Evolutionary conservation across 129 eudicot genomes (phyloP).

Genomic region (Pulicaria dysenterica): DNA sequence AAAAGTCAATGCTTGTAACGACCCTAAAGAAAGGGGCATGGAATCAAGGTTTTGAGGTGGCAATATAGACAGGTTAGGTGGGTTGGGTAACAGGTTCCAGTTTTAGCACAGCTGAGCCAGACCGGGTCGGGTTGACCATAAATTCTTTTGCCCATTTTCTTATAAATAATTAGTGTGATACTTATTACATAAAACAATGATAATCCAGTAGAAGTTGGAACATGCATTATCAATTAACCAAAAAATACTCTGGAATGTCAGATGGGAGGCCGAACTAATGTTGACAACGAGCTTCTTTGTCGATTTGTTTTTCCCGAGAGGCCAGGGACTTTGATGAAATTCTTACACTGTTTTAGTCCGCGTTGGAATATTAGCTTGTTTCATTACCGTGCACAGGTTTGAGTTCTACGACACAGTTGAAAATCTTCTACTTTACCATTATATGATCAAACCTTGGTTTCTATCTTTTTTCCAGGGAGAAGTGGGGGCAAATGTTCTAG

Average conservation of each 20-base stretch:
- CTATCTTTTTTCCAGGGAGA: slow-evolving; percentile 57
- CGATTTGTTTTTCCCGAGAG: slow-evolving; percentile 93
- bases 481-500: slow-evolving; percentile 94
- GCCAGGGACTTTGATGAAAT: slow-evolving; percentile 94
- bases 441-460: background rate
- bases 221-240: background rate
- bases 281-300: slow-evolving; percentile 81
- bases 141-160: background rate
- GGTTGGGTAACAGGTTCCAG: too few relatives aligned
- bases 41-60: too few relatives aligned
- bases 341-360: slow-evolving; percentile 85
- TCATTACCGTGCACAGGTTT: slow-evolving; percentile 97
- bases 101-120: background rate
- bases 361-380: slow-evolving; percentile 96
- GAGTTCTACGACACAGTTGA: slow-evolving; percentile 2
- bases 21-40: too few relatives aligned
- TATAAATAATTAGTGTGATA: background rate
- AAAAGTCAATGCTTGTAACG: too few relatives aligned
- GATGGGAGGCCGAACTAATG: slow-evolving; percentile 90
- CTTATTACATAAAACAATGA: background rate
- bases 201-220: background rate
- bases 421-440: background rate
- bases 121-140: background rate
- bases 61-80: too few relatives aligned
- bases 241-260: slow-evolving; percentile 33